A percentile compares a stretch with the other conserved stretches of the same genome.
Evolutionary conservation across 2,329 filamentous ascomycete species (phyloP).

Genomic region (Metarhizium rileyi): DNA sequence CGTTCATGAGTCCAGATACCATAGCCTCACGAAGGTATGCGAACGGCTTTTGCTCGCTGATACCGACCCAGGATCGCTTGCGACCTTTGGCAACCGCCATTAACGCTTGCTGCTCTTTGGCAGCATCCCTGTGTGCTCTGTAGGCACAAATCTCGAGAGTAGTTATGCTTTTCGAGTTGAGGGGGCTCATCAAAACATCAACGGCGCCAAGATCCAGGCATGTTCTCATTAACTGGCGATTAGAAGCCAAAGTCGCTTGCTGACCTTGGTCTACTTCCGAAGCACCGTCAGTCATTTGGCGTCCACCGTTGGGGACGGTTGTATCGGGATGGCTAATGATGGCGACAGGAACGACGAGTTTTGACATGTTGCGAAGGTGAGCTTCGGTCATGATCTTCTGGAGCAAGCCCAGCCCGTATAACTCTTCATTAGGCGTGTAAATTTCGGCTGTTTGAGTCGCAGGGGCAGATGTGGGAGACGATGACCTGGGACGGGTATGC

Average conservation of each 20-base stretch:
- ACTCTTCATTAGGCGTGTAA: conserved; percentile 34
- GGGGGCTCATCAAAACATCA: conserved; percentile 74
- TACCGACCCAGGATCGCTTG: conserved; percentile 86
- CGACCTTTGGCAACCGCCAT: conserved; percentile 63
- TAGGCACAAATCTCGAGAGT: conserved; percentile 77
- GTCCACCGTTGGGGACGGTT: conserved; percentile 15
- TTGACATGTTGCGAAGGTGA: conserved; percentile 44
- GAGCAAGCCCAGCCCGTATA: conserved; percentile 45
- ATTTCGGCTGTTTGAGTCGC: conserved; percentile 28
- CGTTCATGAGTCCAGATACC: conserved; percentile 83
- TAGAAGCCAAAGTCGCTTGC: conserved; percentile 17
- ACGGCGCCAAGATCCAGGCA: conserved; percentile 80
- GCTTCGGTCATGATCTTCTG: conserved; percentile 49
- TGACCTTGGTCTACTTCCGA: conserved; percentile 24
- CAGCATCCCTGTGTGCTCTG: conserved; percentile 66
- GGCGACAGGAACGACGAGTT: conserved; percentile 46
- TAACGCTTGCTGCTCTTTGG: conserved; percentile 62
- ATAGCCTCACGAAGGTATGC: conserved; percentile 86
- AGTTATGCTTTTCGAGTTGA: conserved; percentile 64
- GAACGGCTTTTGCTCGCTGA: conserved; percentile 77
- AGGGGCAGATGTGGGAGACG: conserved; percentile 33
- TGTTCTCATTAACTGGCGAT: conserved; percentile 45
- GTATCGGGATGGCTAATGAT: conserved; percentile 34
- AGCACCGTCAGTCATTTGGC: conserved; percentile 27
- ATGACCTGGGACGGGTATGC: conserved; percentile 25